Evolutionary conservation across 73 alveolate species (phyloP).

Genomic region (Loxodes magnus): DNA sequence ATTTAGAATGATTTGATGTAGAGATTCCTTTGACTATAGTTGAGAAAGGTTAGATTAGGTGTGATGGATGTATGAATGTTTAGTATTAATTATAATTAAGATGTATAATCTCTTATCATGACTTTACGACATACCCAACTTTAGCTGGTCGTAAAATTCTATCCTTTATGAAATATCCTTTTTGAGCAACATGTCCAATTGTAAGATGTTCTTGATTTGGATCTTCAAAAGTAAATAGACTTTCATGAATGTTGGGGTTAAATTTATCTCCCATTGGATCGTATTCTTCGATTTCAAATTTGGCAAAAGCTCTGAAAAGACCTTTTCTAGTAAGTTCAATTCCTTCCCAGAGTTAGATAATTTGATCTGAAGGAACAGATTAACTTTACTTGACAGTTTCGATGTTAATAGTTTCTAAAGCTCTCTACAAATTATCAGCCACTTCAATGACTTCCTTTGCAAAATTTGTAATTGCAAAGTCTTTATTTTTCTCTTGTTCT

Average conservation of each 20-base stretch:
- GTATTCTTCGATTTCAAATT: conserved; percentile 45
- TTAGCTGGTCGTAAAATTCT: conserved; percentile 72
- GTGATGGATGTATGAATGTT: too few species aligned
- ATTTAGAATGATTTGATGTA: too few species aligned
- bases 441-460: conserved; percentile 84
- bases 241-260: conserved; percentile 76
- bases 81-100: too few species aligned
- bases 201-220: conserved; percentile 44
- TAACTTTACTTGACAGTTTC: conserved; percentile 23
- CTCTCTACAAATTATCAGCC: conserved; percentile 59
- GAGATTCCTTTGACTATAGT: too few species aligned
- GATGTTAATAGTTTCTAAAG: conserved; percentile 25
- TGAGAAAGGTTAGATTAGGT: too few species aligned
- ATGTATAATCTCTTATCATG: too few species aligned
- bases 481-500: conserved; percentile 44
- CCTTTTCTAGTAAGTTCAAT: conserved; percentile 51
- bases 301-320: conserved; percentile 39
- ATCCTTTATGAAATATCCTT: conserved; percentile 68
- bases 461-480: conserved; percentile 62
- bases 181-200: conserved; percentile 42
- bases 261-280: conserved; percentile 61
- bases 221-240: conserved; percentile 56
- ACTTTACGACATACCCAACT: conserved; percentile 63
- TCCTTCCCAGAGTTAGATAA: conserved; percentile 18
- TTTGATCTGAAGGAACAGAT: conserved; percentile 18